Percentiles rank a stretch among this genome's conserved stretches.
These are phyloP conservation scores for Trifolium pratense DNA, from an alignment of 306 rosid species.

Conservation along the genomic window DNA sequence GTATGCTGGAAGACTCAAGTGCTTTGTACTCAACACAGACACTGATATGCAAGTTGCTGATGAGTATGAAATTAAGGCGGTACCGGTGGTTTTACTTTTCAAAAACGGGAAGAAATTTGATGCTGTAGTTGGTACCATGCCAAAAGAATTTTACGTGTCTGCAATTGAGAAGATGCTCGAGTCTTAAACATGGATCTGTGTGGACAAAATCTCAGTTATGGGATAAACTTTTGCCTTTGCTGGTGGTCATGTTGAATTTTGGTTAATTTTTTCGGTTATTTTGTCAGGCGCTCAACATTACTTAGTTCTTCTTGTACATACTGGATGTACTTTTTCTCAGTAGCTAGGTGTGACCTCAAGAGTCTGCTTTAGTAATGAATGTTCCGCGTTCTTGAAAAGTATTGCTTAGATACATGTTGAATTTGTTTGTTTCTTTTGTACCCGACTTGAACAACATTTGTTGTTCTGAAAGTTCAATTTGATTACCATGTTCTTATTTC, in stretches of 20 bases:
- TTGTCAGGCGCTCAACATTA: conserved; percentile 12
- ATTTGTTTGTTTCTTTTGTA: conserved; percentile 8
- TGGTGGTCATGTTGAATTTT: conserved; percentile 30
- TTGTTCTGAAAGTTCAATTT: not conserved
- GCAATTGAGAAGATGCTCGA: conserved; percentile 82
- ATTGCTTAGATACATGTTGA: conserved; percentile 10
- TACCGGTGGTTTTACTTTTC: conserved; percentile 85
- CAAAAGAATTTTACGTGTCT: conserved; percentile 85
- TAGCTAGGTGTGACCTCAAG: conserved; percentile 14
- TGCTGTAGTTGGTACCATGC: conserved; percentile 91
- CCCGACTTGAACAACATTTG: conserved; percentile 25
- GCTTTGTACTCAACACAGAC: conserved; percentile 80
- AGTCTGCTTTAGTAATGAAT: conserved; percentile 11
- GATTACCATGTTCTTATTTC: not conserved
- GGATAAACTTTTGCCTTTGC: conserved; percentile 36
- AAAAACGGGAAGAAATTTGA: conserved; percentile 83
- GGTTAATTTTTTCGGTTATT: conserved; percentile 34
- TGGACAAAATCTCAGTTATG: conserved; percentile 1
- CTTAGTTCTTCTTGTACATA: conserved; percentile 50
- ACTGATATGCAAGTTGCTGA: conserved; percentile 68
- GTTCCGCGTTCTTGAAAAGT: not conserved
- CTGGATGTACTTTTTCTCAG: conserved; percentile 16
- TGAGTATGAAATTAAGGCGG: conserved; percentile 85
- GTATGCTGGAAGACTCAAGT: conserved; percentile 74
- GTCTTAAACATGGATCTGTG: conserved; percentile 41